Evolutionary conservation across 176 grass and related monocot genomes (phyloP).

Genomic region (Avena sativa): DNA sequence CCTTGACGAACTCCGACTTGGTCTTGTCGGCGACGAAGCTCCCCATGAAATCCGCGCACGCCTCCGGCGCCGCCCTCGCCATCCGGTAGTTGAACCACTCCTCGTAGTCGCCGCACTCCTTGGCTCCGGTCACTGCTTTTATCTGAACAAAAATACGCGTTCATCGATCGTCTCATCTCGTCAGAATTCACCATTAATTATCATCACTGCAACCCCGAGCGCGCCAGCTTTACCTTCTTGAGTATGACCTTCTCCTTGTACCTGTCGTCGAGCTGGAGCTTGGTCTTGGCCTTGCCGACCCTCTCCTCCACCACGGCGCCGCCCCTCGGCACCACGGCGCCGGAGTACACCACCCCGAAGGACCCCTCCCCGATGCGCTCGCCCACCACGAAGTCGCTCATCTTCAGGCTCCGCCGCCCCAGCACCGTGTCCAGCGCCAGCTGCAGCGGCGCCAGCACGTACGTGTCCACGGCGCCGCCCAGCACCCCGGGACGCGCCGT

Average conservation of each 20-base stretch:
- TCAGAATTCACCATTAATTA: neutral
- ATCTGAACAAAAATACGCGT: conserved; percentile 49
- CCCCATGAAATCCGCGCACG: conserved; percentile 90
- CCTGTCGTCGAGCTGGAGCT: conserved; percentile 57
- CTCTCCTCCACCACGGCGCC: conserved; percentile 40
- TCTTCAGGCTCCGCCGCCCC: conserved; percentile 84
- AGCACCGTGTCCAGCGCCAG: conserved; percentile 66
- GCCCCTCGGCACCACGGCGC: conserved; percentile 73
- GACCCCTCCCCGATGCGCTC: conserved; percentile 90
- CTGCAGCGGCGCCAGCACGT: conserved; percentile 87
- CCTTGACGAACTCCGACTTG: conserved; percentile 86
- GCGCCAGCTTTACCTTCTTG: conserved; percentile 64
- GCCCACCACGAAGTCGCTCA: conserved; percentile 83
- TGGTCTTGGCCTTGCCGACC: conserved; percentile 51
- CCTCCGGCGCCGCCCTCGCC: conserved; percentile 75
- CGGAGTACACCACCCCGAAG: conserved; percentile 80
- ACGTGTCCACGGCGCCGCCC: conserved; percentile 75
- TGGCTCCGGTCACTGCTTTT: conserved; percentile 69
- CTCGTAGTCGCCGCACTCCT: conserved; percentile 95
- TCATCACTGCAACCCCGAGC: too few relatives aligned
- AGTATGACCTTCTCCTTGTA: conserved; percentile 96
- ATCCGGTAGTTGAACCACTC: conserved; percentile 99
- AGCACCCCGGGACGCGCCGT: conserved; percentile 88
- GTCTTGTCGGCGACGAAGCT: conserved; percentile 90
- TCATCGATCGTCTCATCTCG: neutral